phyloP scores from a whole-genome alignment of 2,329 filamentous ascomycete species.

The Ceratocystis albifundus region DNA sequence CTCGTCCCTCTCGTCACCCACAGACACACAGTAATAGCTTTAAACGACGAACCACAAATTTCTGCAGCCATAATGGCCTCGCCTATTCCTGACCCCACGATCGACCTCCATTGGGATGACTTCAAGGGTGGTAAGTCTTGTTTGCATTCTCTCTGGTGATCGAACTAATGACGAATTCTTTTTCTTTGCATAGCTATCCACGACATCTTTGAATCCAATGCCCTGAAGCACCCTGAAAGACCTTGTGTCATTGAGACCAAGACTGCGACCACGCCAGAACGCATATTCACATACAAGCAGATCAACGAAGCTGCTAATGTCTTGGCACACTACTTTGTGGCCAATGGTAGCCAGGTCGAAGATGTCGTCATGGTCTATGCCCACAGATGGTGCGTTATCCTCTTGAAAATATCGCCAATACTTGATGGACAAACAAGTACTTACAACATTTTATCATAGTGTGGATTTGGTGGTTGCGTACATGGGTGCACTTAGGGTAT shows the following conservation, averaged over 20 bases:
- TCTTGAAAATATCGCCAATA: background rate
- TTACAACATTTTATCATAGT: conserved; percentile 17
- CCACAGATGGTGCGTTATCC: conserved; percentile 51
- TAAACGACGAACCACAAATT: background rate
- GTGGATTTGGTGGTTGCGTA: conserved; percentile 57
- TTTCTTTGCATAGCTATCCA: conserved; percentile 44
- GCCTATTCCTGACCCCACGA: conserved; percentile 50
- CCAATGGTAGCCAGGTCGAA: conserved; percentile 59
- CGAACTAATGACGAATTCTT: background rate
- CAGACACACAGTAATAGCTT: background rate
- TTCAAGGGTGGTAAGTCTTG: conserved; percentile 39
- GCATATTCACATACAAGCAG: conserved; percentile 70
- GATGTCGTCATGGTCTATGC: conserved; percentile 93
- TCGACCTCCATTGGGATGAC: conserved; percentile 55
- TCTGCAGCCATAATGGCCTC: conserved; percentile 19
- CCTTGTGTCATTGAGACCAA: conserved; percentile 42
- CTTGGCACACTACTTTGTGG: conserved; percentile 65
- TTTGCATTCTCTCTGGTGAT: background rate
- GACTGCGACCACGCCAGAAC: conserved; percentile 37
- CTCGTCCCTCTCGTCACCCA: background rate
- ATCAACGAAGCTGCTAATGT: conserved; percentile 77
- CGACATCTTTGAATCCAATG: conserved; percentile 56
- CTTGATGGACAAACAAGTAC: background rate
- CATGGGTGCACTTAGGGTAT: conserved; percentile 54
- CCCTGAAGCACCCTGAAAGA: conserved; percentile 52